phyloP scores from a whole-genome alignment of 2,329 filamentous ascomycete species.

The Fusarium metavorans region DNA sequence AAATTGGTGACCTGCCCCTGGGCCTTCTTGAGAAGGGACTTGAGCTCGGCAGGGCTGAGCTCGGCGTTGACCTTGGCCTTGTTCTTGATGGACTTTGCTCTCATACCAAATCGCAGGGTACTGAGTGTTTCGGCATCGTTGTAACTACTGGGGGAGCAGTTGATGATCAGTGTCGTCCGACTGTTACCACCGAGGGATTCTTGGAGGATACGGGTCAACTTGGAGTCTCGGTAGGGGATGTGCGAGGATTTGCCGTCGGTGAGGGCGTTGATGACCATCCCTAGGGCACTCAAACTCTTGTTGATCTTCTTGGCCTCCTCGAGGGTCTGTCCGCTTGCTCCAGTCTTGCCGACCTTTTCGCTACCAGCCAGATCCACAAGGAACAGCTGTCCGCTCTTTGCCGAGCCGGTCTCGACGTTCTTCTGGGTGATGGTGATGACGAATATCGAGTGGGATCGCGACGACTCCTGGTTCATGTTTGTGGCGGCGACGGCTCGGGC shows the following conservation, averaged over 20 bases:
- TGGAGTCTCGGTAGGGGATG: constrained; percentile 96
- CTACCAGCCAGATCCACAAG: constrained; percentile 97
- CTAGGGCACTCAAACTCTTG: constrained; percentile 97
- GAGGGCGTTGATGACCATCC: constrained; percentile 98
- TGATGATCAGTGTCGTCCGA: constrained; percentile 97
- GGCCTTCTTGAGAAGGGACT: constrained; percentile 90
- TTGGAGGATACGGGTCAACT: constrained; percentile 96
- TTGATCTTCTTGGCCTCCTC: constrained; percentile 99
- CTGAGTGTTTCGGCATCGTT: constrained; percentile 95
- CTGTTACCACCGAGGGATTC: constrained; percentile 98
- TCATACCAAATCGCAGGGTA: constrained; percentile 92
- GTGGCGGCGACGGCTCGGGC: constrained; percentile 94
- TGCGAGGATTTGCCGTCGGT: constrained; percentile 98
- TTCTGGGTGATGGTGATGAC: constrained; percentile 97
- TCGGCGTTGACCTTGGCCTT: constrained; percentile 99
- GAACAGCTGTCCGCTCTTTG: constrained; percentile 96
- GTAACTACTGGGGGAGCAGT: constrained; percentile 98
- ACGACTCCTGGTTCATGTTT: constrained; percentile 99
- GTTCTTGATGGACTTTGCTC: constrained; percentile 99
- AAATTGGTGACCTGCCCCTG: constrained; percentile 91
- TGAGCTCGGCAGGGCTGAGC: constrained; percentile 94
- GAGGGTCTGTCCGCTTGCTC: constrained; percentile 94
- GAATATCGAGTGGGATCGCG: constrained; percentile 97
- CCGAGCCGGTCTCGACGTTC: constrained; percentile 94
- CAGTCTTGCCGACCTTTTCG: constrained; percentile 98